Conservation (phyloP, 2,329 filamentous ascomycete genomes). For the Alternaria angustiovoidea region DNA sequence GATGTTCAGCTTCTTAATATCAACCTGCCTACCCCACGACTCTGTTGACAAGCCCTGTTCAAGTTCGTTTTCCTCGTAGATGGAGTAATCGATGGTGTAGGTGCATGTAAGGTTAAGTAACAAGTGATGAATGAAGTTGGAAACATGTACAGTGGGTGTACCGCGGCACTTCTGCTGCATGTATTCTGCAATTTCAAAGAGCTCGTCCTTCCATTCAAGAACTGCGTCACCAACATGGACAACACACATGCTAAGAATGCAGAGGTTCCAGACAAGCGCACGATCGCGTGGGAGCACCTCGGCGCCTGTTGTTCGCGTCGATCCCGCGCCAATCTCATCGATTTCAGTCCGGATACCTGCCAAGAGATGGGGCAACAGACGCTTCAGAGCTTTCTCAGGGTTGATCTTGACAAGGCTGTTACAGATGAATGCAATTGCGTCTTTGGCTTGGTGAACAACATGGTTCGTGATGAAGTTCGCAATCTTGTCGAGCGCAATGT, state of each 20-base stretch:
- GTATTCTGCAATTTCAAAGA: slow-evolving; percentile 90
- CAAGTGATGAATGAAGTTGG: slow-evolving; percentile 96
- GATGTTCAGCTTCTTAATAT: slow-evolving; percentile 79
- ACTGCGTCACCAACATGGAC: slow-evolving; percentile 94
- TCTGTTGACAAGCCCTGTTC: slow-evolving; percentile 74
- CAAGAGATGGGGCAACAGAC: slow-evolving; percentile 88
- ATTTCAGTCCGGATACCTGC: slow-evolving; percentile 95
- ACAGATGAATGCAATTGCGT: slow-evolving; percentile 98
- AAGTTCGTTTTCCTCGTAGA: slow-evolving; percentile 83
- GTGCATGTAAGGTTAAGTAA: slow-evolving; percentile 93
- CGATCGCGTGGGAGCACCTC: slow-evolving; percentile 93
- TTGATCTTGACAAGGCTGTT: slow-evolving; percentile 96
- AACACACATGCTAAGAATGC: slow-evolving; percentile 96
- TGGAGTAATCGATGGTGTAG: slow-evolving; percentile 86
- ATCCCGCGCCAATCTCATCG: slow-evolving; percentile 94
- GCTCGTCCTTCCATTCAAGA: slow-evolving; percentile 84
- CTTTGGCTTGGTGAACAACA: slow-evolving; percentile 94
- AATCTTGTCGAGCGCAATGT: slow-evolving; percentile 89
- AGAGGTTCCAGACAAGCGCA: slow-evolving; percentile 94
- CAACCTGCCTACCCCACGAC: slow-evolving; percentile 84
- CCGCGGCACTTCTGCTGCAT: slow-evolving; percentile 97
- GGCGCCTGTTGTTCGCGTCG: slow-evolving; percentile 89
- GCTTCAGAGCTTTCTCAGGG: slow-evolving; percentile 89
- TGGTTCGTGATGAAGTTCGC: slow-evolving; percentile 90
- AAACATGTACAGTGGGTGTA: slow-evolving; percentile 92